Base-by-base conservation (phyloP, 768 basidiomycete genomes). In the Naganishia randhawae region DNA sequence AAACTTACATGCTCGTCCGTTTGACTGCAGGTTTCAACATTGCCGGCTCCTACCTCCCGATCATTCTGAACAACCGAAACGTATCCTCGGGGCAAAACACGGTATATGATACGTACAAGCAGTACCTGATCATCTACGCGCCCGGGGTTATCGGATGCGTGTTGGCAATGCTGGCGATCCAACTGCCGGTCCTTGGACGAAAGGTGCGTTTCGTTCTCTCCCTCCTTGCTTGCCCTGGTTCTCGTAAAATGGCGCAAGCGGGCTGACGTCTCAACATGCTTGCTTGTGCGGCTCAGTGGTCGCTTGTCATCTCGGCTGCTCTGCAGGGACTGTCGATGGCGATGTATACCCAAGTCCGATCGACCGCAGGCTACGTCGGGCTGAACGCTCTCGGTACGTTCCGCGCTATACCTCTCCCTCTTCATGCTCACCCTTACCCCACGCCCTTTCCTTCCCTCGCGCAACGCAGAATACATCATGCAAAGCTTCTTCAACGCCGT, bases 401-500 rank as follows among this genome's bases (percentile, higher is more conserved):
- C 2, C 11, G 5, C 29, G 11, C 14, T 29, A n/a, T 14, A 13
- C 11, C 22, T 7, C 22, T 10, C 14, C 25, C 63, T 9, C 8
- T 39, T 37, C 6, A 29, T 1, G 19, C n/a, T 16, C 3, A 4
- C 32, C 17, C 31, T 35, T 50, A n/a, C 19, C 39, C 3, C 32
- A 10, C 7, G 19, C 48, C 17, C 52, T 25, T 3, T 29, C 14
- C 0, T 32, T n/a, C n/a, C n/a, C n/a, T n/a, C n/a, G n/a, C n/a
- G n/a, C n/a, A n/a, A n/a, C n/a, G n/a, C n/a, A 41, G 76, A 76
- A 41, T 78, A 78, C 62, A 72, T 78, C 52, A 76, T 76, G 77
- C 77, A 78, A 68, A 76, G 74, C 11, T 74, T 75, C 69, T 80
- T 78, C 72, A 77, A 77, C 67, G 79, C 79, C n/a, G 73, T 78